Conservation (phyloP, 2,329 filamentous ascomycete genomes). For the Cladosporium sp. region DNA sequence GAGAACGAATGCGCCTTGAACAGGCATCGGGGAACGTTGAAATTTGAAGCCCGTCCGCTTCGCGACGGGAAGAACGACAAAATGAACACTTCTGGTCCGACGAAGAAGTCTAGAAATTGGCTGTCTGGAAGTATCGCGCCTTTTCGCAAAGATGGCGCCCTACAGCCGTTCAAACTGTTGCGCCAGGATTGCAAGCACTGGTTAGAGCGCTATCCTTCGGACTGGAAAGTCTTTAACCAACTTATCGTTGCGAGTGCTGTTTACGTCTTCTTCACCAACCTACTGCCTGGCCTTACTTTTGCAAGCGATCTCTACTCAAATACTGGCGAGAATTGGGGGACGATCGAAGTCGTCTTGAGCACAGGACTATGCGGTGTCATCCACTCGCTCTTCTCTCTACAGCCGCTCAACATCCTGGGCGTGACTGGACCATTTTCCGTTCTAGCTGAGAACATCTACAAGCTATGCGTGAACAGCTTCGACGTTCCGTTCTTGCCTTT, state of each 20-base stretch:
- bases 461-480: slow-evolving; percentile 53
- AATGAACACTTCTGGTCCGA: background rate
- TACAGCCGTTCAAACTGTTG: slow-evolving; percentile 32
- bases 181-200: slow-evolving; percentile 29
- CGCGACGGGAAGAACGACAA: background rate
- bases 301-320: slow-evolving; percentile 60
- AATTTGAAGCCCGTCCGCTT: too few species aligned
- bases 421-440: slow-evolving; percentile 66
- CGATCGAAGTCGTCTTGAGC: slow-evolving; percentile 64
- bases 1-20: background rate
- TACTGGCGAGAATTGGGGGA: slow-evolving; percentile 61
- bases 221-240: slow-evolving; percentile 55
- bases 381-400: slow-evolving; percentile 58
- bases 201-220: slow-evolving; percentile 27
- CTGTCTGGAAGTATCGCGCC: background rate
- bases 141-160: slow-evolving; percentile 22
- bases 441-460: slow-evolving; percentile 61
- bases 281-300: slow-evolving; percentile 64
- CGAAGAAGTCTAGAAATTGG: background rate
- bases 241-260: slow-evolving; percentile 60
- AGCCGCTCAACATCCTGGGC: slow-evolving; percentile 62
- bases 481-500: slow-evolving; percentile 60
- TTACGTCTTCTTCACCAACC: slow-evolving; percentile 65
- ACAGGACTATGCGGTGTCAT: slow-evolving; percentile 61
- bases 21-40: background rate